Evolutionary conservation across 2,329 filamentous ascomycete species (phyloP).

Genomic region (Colletotrichum godetiae): DNA sequence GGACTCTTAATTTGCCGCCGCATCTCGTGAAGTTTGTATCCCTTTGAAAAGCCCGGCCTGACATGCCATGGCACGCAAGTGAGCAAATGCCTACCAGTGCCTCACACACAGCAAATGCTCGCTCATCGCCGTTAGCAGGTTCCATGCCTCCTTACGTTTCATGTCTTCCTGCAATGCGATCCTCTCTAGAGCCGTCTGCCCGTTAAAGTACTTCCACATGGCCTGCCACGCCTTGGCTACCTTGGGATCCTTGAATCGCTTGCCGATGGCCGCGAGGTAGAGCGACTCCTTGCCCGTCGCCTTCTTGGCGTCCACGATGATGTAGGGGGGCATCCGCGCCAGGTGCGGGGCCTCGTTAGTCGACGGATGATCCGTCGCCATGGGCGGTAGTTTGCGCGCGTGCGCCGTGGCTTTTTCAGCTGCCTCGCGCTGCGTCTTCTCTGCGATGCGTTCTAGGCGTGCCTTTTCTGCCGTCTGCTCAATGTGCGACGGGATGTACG

Average conservation of each 20-base stretch:
- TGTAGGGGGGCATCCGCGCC: constrained; percentile 68
- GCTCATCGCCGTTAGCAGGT: constrained; percentile 71
- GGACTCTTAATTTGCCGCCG: not conserved
- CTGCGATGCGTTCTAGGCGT: constrained; percentile 68
- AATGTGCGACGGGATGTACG: constrained; percentile 53
- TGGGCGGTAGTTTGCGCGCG: constrained; percentile 60
- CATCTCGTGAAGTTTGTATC: not conserved
- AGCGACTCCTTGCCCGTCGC: constrained; percentile 82
- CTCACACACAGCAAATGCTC: constrained; percentile 75
- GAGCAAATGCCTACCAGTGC: constrained; percentile 69
- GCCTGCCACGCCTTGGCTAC: constrained; percentile 76
- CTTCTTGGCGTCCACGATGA: constrained; percentile 83
- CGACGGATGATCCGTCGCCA: constrained; percentile 65
- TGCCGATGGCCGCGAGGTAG: constrained; percentile 72
- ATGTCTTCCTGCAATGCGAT: constrained; percentile 87
- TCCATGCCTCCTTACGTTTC: constrained; percentile 85
- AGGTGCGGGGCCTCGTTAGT: constrained; percentile 68
- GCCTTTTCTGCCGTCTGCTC: constrained; percentile 70
- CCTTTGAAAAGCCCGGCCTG: not conserved
- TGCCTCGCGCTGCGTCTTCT: constrained; percentile 63
- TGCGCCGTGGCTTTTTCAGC: constrained; percentile 67
- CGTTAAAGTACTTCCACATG: constrained; percentile 90
- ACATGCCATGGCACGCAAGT: not conserved
- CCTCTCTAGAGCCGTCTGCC: constrained; percentile 84
- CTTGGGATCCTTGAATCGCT: constrained; percentile 65